Base-by-base conservation (phyloP, 345 rosid genomes). In the Psidium friedrichsthalianum region DNA sequence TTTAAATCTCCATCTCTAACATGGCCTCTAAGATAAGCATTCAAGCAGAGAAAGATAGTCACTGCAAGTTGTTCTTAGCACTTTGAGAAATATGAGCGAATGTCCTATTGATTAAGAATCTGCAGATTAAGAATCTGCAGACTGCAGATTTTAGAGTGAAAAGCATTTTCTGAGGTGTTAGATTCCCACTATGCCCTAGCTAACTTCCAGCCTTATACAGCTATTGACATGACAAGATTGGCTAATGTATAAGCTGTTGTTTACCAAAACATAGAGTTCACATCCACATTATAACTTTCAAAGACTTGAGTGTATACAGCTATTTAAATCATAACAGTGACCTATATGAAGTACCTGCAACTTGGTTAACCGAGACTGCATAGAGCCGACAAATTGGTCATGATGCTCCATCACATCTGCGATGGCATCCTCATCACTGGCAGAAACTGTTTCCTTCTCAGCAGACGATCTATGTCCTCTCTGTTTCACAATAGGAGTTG, bases 341-440 rank as follows among this genome's bases (percentile, higher is more conserved):
- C 36, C 47, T 8, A 32, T 32, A 69, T 32, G 47, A 78, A 78
- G 86, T 89, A 98, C 99, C 99, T 98, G 98, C 92, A 98, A 90
- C 90, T 94, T 98, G 29, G 95, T 92, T 78, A 96, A 89, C 61
- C 99, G 99, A 87, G 99, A 94, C 82, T 94, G 96, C 98, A 98
- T 94, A 58, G 95, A 92, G 95, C 96, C 92, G 90, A 93, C 61
- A 88, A 96, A 96, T 87, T 98, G 98, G 80, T 90, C 93, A 91
- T 95, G 99, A 24, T 90, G 93, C 89, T 90, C 98, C 93, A 96
- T 87, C 86, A 94, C 85, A 90, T 94, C 96, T 84, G 90, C 92
- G 86, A 90, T 85, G 58, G 89, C 92, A 90, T 96, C 98, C 88
- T 94, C 98, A 82, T 95, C 98, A 87, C 90, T 91, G 82, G 88